Evolutionary conservation across 2,329 filamentous ascomycete species (phyloP), one percentile per base, ranked within the genome.

Genomic region (Fusarium dlaminii): DNA sequence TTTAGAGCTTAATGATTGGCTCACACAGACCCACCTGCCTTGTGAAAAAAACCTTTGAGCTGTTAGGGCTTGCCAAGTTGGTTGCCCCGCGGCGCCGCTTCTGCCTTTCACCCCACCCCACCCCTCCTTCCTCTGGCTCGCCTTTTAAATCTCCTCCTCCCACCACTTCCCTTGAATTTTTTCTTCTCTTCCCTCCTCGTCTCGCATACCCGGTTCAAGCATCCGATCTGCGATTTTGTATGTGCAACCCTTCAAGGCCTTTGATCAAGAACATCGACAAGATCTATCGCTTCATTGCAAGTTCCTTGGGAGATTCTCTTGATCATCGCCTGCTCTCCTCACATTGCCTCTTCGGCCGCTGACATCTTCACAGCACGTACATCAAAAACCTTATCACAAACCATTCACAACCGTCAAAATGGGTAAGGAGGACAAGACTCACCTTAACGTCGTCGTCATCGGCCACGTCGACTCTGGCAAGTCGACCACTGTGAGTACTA

Each of bases 381-480:
- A 70, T 76, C 71, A 73, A 71, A 74, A 74, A 66, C 73, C 64
- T 37, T 49, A 68, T 74, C 48, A 68, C 57, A 74, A 70, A 75
- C 40, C 74, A 74, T 72, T 74, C 71, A 75, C 48, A 67, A 80
- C 81, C 81, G 81, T 77, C 78, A 83, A 82, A 80, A 83, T 83
- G 82, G 82, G 95, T 94, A 98, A 94, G 90, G 92, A 98, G 83
- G 94, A 96, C 79, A 97, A 97, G 93, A 88, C 86, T 88, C 96
- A 98, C 88, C 94, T 98, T 88, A 95, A 95, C 93, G 93, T 98
- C 87, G 95, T 98, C 89, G 95, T 98, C 87, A 97, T 97, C 91
- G 95, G 95, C 91, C 96, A 98, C 92, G 95, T 98, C 94, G 95
- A 98, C 89, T 97, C 95, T 87, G 96, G 95, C 90, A 98, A 98